Base-by-base conservation (phyloP, 2,329 filamentous ascomycete species). In the Rachicladosporium sp. region DNA sequence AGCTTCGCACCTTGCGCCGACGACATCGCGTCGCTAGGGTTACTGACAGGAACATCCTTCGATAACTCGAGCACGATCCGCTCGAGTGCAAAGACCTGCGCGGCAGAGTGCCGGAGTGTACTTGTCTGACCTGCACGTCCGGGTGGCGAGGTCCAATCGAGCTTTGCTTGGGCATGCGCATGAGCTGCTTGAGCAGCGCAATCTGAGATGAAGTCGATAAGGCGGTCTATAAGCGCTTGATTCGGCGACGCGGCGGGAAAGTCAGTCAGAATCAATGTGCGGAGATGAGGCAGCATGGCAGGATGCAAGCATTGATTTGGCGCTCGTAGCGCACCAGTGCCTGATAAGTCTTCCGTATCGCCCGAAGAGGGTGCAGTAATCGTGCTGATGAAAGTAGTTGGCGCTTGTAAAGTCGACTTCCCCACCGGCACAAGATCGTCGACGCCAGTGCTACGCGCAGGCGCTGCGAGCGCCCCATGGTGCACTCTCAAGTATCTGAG, bases 141-240 rank as follows among this genome's bases (percentile, higher is more conserved):
- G 2, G 74, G 73, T 11, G 74, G 73, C 2, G 77, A 59, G 1
- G 69, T 66, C 48, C 77, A 78, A 37, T 74, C 71, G n/a, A 69
- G 65, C 29, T 58, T 59, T 2, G 74, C 72, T 48, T 70, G 66
- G 9, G 71, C 61, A 4, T 57, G 64, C 12, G 74, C 72, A 8
- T 76, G 64, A 9, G 64, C 53, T 1, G 66, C 55, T 57, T 78
- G 74, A 39, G 71, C 65, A 10, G 72, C 72, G 47, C 73, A 77
- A 33, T 69, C 65, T 37, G 63, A 67, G 44, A 78, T 69, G 52
- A 76, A 78, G 9, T 65, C 57, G 34, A 67, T 70, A 4, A 79
- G 55, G 8, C 58, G 59, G 11, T 73, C 57, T 1, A 60, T 48
- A 2, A 67, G 67, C 19, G 63, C 62, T 4, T 58, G 60, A 23